Evolutionary conservation across 108 stramenopile genomes (phyloP), one percentile per base, ranked within the genome.

Genomic region (Ochromonas danica): DNA sequence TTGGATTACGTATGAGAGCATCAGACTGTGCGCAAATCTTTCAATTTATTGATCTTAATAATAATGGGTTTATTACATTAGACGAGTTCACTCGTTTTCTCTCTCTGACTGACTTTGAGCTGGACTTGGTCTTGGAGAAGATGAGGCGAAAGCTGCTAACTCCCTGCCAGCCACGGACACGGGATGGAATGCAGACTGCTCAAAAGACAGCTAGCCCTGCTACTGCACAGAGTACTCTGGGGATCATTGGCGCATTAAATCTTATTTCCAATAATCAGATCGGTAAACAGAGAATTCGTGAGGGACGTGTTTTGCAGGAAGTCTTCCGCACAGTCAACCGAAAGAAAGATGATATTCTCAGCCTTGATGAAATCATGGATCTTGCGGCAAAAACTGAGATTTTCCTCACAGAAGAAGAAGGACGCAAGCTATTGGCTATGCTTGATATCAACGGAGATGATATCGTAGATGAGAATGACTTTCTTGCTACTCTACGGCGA

Each of bases 341-440:
- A 3, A 60, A 75, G 28, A 33, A 10, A 3, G 43, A 45, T 31
- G 28, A 45, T 36, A 42, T 75, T 36, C 35, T 75, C 3, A 35
- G 14, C 3, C 10, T 75, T 3, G 51, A 75, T 38, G 72, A 75
- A 36, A 41, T 75, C 40, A 75, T 75, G 72, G 72, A 60, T 45
- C 40, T 75, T 3, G 36, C 40, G 10, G 36, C 72, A 57, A 27
- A 41, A 60, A 28, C 38, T 27, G 51, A 75, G 22, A 25, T 75
- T 35, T 75, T 75, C 38, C 31, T 75, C 6, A 75, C 40, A 10
- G 72, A 75, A 41, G 72, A 75, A 42, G 72, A 75, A 60, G 72
- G 14, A 30, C 35, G 3, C 10, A 27, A 39, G 40, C 6, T 75
- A 27, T 31, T 57, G 51, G 10, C 3, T 33, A 57, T 42, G 10